Conservation (phyloP, 164 flowering plant genomes). For the Vitis cinerea region DNA sequence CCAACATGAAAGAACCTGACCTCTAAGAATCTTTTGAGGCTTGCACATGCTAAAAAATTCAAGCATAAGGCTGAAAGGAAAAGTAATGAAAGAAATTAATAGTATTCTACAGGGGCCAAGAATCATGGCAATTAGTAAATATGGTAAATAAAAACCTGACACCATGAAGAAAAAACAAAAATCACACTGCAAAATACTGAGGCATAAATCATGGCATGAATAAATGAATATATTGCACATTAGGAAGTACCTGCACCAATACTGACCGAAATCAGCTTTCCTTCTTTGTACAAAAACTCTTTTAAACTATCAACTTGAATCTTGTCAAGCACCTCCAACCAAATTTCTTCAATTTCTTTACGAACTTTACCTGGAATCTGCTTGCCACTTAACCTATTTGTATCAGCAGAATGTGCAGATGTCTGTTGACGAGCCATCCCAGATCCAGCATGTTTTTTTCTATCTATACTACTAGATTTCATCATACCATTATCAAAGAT, state of each 20-base stretch:
- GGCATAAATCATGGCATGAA: neutral
- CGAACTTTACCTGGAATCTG: constrained; percentile 28
- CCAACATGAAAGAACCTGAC: neutral
- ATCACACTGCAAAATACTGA: too few relatives aligned
- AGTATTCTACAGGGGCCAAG: neutral
- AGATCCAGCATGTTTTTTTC: constrained; percentile 30
- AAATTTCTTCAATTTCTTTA: constrained; percentile 65
- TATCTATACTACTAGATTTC: constrained; percentile 27
- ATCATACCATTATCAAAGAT: constrained; percentile 14
- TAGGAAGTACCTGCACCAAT: constrained; percentile 77
- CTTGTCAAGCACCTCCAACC: constrained; percentile 72
- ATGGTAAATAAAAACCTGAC: too few relatives aligned
- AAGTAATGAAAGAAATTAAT: neutral
- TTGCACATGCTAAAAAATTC: neutral
- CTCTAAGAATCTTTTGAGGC: neutral
- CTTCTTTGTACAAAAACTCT: constrained; percentile 83
- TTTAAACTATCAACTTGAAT: constrained; percentile 50
- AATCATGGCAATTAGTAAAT: too few relatives aligned
- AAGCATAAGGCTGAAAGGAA: neutral
- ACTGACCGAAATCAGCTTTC: constrained; percentile 73
- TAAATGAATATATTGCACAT: neutral
- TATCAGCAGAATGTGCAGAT: constrained; percentile 23
- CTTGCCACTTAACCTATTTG: constrained; percentile 28
- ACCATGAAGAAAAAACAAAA: too few relatives aligned
- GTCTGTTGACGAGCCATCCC: constrained; percentile 32